A percentile compares a stretch with the other conserved stretches of the same genome.
Conservation (phyloP, 352 stramenopile genomes). For the Pythium utonaiense region DNA sequence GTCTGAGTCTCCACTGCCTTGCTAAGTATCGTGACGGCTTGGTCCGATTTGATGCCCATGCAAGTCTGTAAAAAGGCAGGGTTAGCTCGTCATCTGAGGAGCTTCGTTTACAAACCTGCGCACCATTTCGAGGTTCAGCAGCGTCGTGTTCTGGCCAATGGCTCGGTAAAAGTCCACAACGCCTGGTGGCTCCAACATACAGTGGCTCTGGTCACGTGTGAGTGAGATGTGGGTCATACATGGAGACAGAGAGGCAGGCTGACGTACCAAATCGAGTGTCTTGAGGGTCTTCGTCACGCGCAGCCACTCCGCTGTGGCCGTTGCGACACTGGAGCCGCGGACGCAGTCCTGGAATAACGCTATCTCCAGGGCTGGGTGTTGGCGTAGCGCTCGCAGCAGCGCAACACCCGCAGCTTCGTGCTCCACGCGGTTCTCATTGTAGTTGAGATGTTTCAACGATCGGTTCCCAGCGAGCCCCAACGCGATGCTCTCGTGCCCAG, state of each 20-base stretch:
- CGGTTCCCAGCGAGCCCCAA: conserved; percentile 43
- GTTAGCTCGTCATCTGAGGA: background rate
- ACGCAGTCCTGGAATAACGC: conserved; percentile 62
- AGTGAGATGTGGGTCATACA: background rate
- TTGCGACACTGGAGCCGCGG: conserved; percentile 26
- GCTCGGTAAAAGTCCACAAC: conserved; percentile 59
- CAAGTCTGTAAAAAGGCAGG: conserved; percentile 34
- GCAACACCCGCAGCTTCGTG: conserved; percentile 30
- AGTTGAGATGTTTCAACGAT: conserved; percentile 46
- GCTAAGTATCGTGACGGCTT: conserved; percentile 43
- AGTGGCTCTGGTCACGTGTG: conserved; percentile 42
- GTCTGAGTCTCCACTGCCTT: conserved; percentile 41
- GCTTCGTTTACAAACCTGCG: background rate
- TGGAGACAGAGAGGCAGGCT: too few species aligned
- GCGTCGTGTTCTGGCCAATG: conserved; percentile 40
- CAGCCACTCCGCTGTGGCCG: conserved; percentile 30
- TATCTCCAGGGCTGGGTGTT: conserved; percentile 38
- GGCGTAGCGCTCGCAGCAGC: conserved; percentile 33
- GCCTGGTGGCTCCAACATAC: conserved; percentile 49
- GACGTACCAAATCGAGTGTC: conserved; percentile 52
- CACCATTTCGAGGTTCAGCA: conserved; percentile 62
- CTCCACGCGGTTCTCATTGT: conserved; percentile 56
- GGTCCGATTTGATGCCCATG: conserved; percentile 62
- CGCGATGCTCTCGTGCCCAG: conserved; percentile 34
- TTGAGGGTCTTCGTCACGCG: conserved; percentile 29